phyloP scores from a whole-genome alignment of 2,329 filamentous ascomycete species.

The Phialophora expanda region DNA sequence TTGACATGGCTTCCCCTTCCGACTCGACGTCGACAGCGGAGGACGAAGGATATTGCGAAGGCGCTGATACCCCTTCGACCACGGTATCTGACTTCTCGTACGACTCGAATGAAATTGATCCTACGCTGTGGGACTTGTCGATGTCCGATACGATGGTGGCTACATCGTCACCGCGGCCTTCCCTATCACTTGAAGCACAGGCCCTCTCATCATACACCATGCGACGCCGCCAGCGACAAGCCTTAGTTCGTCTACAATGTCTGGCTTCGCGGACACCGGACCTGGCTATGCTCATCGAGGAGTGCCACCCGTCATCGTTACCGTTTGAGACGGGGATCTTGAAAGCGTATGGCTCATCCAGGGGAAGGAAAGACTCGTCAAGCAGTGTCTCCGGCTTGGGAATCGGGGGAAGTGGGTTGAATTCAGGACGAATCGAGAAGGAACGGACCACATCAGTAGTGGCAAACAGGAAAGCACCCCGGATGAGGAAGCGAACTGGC shows the following conservation, averaged over 20 bases:
- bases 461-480: slow-evolving; percentile 29
- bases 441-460: slow-evolving; percentile 25
- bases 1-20: slow-evolving; percentile 26
- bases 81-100: slow-evolving; percentile 31
- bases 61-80: slow-evolving; percentile 37
- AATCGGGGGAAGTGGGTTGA: slow-evolving; percentile 1
- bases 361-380: slow-evolving; percentile 28
- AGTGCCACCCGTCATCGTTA: slow-evolving; percentile 40
- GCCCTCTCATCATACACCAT: slow-evolving; percentile 37
- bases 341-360: slow-evolving; percentile 23
- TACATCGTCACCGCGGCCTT: slow-evolving; percentile 38
- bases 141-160: slow-evolving; percentile 36
- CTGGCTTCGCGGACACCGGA: slow-evolving; percentile 37
- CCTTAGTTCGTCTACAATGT: slow-evolving; percentile 40
- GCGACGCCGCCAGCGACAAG: slow-evolving; percentile 38
- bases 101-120: slow-evolving; percentile 36
- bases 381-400: slow-evolving; percentile 23
- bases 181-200: slow-evolving; percentile 40
- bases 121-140: slow-evolving; percentile 38
- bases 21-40: slow-evolving; percentile 24
- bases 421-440: slow-evolving; percentile 35
- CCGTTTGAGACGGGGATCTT: slow-evolving; percentile 30
- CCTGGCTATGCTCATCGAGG: slow-evolving; percentile 41
- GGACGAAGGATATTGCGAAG: slow-evolving; percentile 39
- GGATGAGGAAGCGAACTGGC: slow-evolving; percentile 36